These are phyloP conservation scores for Sarocladiaceae sp. DNA, from an alignment of 2,329 filamentous ascomycete genomes.

Conservation along the genomic window DNA sequence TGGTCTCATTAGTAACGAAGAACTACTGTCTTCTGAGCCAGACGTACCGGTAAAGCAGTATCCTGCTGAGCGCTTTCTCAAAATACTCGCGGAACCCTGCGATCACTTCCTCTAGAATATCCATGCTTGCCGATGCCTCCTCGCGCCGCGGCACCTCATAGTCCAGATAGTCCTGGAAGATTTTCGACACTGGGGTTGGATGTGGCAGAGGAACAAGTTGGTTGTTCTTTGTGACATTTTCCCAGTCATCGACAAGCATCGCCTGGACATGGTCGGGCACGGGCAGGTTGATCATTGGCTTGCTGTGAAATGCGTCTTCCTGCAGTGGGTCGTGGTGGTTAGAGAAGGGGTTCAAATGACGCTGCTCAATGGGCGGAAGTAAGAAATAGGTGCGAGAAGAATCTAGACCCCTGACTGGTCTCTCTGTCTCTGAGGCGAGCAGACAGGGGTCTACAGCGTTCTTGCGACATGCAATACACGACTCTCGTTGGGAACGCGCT, in stretches of 20 bases:
- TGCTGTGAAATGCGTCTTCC: conserved; percentile 82
- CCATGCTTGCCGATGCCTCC: conserved; percentile 62
- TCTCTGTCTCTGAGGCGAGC: background rate
- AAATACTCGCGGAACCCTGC: conserved; percentile 89
- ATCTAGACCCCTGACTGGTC: background rate
- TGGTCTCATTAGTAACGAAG: conserved; percentile 27
- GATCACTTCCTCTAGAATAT: conserved; percentile 86
- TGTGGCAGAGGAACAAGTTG: conserved; percentile 83
- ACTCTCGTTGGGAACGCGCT: background rate
- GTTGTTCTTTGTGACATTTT: conserved; percentile 93
- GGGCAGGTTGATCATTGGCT: conserved; percentile 78
- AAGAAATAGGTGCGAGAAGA: background rate
- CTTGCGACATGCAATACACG: background rate
- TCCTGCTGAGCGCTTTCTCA: conserved; percentile 79
- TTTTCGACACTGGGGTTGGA: conserved; percentile 63
- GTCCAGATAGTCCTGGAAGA: conserved; percentile 74
- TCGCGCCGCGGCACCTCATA: conserved; percentile 62
- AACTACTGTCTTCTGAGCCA: background rate
- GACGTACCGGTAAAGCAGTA: conserved; percentile 71
- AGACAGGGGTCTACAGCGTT: background rate
- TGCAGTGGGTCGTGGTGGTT: conserved; percentile 30
- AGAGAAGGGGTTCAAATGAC: background rate
- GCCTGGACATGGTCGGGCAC: conserved; percentile 89
- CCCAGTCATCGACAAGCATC: conserved; percentile 95
- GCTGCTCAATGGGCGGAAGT: background rate